Evolutionary conservation across 495 filamentous ascomycete species (phyloP).

Genomic region (Xylaria venustula): DNA sequence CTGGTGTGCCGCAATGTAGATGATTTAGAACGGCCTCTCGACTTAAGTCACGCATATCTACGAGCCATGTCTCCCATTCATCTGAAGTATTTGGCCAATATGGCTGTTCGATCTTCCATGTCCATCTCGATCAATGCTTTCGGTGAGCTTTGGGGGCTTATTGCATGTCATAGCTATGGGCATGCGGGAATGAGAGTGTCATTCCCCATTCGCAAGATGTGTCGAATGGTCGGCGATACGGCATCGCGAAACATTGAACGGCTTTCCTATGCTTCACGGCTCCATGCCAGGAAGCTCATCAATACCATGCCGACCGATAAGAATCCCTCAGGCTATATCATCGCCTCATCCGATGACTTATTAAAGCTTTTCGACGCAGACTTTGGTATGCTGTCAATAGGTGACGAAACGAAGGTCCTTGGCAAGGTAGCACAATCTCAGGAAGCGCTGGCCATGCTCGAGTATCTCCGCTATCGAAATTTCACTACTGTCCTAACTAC

Average conservation of each 20-base stretch:
- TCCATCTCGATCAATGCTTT: slow-evolving; percentile 90
- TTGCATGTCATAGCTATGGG: slow-evolving; percentile 84
- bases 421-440: slow-evolving; percentile 74
- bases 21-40: slow-evolving; percentile 75
- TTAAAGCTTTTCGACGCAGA: slow-evolving; percentile 86
- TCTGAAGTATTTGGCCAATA: slow-evolving; percentile 85
- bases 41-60: slow-evolving; percentile 83
- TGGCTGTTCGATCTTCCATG: slow-evolving; percentile 90
- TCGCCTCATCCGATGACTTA: slow-evolving; percentile 86
- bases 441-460: slow-evolving; percentile 81
- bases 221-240: slow-evolving; percentile 83
- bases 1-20: slow-evolving; percentile 77
- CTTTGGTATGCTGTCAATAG: slow-evolving; percentile 81
- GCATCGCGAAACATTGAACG: slow-evolving; percentile 88
- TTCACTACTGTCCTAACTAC: slow-evolving; percentile 77
- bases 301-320: slow-evolving; percentile 74
- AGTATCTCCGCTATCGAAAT: slow-evolving; percentile 76
- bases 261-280: slow-evolving; percentile 78
- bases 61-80: slow-evolving; percentile 91
- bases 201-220: slow-evolving; percentile 92
- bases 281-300: slow-evolving; percentile 80
- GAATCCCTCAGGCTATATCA: slow-evolving; percentile 89
- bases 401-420: slow-evolving; percentile 83
- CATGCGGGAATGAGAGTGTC: slow-evolving; percentile 79
- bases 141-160: slow-evolving; percentile 83